Evolutionary conservation across 495 filamentous ascomycete genomes (phyloP).

Genomic region (Cercophora sp.): DNA sequence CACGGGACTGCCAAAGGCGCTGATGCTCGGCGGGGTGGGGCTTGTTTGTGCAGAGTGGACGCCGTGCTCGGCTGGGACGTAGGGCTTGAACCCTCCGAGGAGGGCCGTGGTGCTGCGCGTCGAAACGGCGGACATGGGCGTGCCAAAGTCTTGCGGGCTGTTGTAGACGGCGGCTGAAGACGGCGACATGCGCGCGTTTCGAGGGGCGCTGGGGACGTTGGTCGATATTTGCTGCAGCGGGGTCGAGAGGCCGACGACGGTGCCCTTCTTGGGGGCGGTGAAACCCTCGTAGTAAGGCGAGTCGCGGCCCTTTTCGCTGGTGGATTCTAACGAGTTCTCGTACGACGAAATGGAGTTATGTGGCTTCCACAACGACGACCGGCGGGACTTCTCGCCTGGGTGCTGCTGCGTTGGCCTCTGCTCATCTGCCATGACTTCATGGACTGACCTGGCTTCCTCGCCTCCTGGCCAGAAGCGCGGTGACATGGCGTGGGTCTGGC

Average conservation of each 20-base stretch:
- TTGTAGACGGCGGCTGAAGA: constrained; percentile 18
- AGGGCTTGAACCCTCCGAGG: constrained; percentile 32
- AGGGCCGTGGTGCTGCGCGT: constrained; percentile 33
- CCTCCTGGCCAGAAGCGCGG: constrained; percentile 34
- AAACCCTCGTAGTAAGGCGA: constrained; percentile 7
- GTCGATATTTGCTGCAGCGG: constrained; percentile 13
- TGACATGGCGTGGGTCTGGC: constrained; percentile 43
- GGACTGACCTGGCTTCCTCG: constrained; percentile 6
- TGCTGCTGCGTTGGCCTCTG: neutral
- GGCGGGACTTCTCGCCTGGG: constrained; percentile 6
- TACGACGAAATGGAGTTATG: constrained; percentile 12
- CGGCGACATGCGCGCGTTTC: constrained; percentile 30
- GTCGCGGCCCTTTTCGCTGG: constrained; percentile 11
- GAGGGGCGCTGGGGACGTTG: constrained; percentile 16
- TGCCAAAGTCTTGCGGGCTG: constrained; percentile 31
- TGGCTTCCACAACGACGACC: constrained; percentile 21
- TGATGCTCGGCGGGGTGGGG: constrained; percentile 9
- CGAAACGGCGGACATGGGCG: constrained; percentile 29
- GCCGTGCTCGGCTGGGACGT: constrained; percentile 40
- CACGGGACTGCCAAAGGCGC: constrained; percentile 28
- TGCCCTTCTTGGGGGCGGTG: neutral
- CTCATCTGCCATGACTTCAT: neutral
- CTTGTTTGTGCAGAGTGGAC: constrained; percentile 17
- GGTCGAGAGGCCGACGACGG: constrained; percentile 1
- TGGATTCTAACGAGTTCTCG: constrained; percentile 5